These are phyloP conservation scores for Colletotrichum neosansevieriae DNA, from an alignment of 2,329 filamentous ascomycete species.

Conservation along the genomic window DNA sequence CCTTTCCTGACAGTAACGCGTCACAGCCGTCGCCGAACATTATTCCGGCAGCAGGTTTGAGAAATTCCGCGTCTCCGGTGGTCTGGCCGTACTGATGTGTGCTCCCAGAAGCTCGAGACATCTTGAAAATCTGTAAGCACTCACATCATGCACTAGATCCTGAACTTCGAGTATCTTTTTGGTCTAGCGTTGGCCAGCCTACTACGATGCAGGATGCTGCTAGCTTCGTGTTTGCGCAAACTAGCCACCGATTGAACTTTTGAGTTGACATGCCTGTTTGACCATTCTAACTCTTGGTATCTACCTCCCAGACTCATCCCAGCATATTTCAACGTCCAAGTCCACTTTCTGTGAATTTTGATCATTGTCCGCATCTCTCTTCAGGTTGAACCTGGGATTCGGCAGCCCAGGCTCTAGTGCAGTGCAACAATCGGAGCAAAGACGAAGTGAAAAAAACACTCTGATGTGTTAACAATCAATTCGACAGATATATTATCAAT, in stretches of 20 bases:
- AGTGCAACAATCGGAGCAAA: too few relatives aligned
- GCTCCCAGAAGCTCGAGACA: not conserved
- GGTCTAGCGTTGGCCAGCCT: constrained; percentile 40
- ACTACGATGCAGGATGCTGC: too few relatives aligned
- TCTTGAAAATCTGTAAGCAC: not conserved
- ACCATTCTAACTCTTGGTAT: constrained; percentile 49
- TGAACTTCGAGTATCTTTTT: constrained; percentile 42
- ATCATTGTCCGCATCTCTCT: constrained; percentile 48
- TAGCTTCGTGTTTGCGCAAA: too few relatives aligned
- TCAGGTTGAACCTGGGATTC: constrained; percentile 51
- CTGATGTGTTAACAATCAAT: too few relatives aligned
- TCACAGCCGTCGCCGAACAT: constrained; percentile 47
- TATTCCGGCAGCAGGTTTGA: constrained; percentile 46
- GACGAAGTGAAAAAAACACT: too few relatives aligned
- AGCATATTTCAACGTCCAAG: constrained; percentile 52
- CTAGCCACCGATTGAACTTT: too few relatives aligned
- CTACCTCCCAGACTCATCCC: constrained; percentile 48
- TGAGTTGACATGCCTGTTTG: constrained; percentile 39
- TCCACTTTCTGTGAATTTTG: constrained; percentile 49
- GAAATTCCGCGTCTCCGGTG: constrained; percentile 48
- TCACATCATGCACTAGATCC: constrained; percentile 46
- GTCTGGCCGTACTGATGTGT: constrained; percentile 49
- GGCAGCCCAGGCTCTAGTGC: constrained; percentile 9
- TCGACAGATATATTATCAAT: too few relatives aligned
- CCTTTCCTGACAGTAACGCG: constrained; percentile 7